Evolutionary conservation across 129 eudicot genomes (phyloP).

Genomic region (Flaveria brownii): DNA sequence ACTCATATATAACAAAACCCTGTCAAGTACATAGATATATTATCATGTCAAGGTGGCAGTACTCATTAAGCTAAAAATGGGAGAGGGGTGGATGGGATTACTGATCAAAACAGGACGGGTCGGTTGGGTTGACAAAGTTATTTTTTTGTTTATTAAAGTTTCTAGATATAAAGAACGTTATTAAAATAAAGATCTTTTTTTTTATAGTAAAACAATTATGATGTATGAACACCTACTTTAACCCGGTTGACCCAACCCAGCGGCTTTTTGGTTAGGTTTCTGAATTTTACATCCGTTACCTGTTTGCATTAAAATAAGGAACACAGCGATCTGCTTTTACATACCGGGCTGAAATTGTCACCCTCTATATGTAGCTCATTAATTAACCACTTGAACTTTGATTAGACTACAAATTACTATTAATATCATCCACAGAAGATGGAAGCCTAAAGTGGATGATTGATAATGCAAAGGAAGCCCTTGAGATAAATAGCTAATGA

Average conservation of each 20-base stretch:
- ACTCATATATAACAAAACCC: background rate
- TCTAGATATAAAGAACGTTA: background rate
- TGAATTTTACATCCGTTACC: background rate
- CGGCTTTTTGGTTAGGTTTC: background rate
- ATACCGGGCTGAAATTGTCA: background rate
- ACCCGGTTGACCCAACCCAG: slow-evolving; percentile 1
- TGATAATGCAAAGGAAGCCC: background rate
- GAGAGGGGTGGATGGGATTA: background rate
- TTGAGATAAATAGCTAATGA: background rate
- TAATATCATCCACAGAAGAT: background rate
- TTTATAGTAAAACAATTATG: background rate
- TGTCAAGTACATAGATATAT: background rate
- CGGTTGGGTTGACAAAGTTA: background rate
- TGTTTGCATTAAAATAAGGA: background rate
- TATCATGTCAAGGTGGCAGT: background rate
- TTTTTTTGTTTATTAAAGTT: background rate
- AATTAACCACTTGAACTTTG: background rate
- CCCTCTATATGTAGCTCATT: background rate
- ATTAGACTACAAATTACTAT: background rate
- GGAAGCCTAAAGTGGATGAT: background rate
- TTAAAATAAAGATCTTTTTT: background rate
- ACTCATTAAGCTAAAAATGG: background rate
- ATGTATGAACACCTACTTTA: background rate
- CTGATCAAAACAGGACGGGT: background rate
- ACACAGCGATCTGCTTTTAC: background rate